Evolutionary conservation across 2,329 filamentous ascomycete species (phyloP).

Genomic region (Periconia macrospinosa): DNA sequence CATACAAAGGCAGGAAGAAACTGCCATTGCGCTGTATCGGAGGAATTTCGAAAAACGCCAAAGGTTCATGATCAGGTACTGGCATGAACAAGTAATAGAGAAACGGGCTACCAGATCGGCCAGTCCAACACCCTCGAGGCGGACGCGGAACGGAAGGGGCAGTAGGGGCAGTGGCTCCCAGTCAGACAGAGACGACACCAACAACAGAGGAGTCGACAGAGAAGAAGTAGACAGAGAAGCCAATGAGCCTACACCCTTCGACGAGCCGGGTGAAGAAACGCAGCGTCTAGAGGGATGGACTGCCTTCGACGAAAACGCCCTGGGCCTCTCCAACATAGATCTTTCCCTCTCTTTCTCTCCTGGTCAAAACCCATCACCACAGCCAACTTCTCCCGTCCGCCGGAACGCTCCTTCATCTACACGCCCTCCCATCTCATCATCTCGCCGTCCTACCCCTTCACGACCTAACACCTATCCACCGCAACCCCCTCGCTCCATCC

Average conservation of each 20-base stretch:
- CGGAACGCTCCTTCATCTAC: slow-evolving; percentile 1
- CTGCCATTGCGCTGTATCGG: slow-evolving; percentile 55
- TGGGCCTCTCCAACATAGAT: slow-evolving; percentile 32
- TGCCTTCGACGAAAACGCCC: slow-evolving; percentile 38
- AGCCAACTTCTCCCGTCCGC: background rate
- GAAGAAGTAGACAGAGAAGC: background rate
- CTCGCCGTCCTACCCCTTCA: slow-evolving; percentile 11
- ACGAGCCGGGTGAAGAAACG: slow-evolving; percentile 28
- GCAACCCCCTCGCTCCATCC: slow-evolving; percentile 6
- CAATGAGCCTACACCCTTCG: slow-evolving; percentile 1
- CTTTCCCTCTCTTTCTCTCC: slow-evolving; percentile 33
- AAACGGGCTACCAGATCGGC: slow-evolving; percentile 22
- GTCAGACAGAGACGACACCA: slow-evolving; percentile 1
- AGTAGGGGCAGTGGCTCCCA: slow-evolving; percentile 4
- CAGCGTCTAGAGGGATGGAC: slow-evolving; percentile 42
- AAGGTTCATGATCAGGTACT: slow-evolving; percentile 58
- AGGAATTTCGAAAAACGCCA: slow-evolving; percentile 59
- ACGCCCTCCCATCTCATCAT: slow-evolving; percentile 12
- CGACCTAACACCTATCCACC: slow-evolving; percentile 8
- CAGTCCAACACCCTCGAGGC: slow-evolving; percentile 24
- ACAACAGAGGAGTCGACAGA: background rate
- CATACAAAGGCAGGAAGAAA: slow-evolving; percentile 53
- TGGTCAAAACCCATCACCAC: background rate
- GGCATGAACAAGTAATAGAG: slow-evolving; percentile 51
- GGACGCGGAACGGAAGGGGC: slow-evolving; percentile 9